These are phyloP conservation scores for Diplogelasinospora grovesii DNA, from an alignment of 495 filamentous ascomycete species.

Conservation along the genomic window DNA sequence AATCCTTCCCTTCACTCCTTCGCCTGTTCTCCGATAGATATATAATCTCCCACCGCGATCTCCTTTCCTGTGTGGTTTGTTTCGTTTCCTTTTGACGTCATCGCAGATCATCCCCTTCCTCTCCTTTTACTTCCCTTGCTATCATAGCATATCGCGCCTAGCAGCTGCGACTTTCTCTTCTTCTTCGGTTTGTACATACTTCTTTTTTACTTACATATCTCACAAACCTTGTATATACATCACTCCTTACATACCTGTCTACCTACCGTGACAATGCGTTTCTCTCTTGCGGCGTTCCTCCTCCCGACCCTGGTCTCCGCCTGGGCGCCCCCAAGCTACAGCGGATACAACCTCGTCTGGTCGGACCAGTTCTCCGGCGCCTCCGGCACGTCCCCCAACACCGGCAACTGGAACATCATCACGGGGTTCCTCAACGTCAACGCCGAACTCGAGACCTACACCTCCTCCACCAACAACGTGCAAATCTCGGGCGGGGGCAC, in stretches of 20 bases:
- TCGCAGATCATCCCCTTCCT: too few relatives aligned
- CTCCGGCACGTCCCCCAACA: slow-evolving; percentile 22
- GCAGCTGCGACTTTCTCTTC: slow-evolving; percentile 2
- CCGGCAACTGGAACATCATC: slow-evolving; percentile 38
- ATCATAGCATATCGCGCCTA: too few relatives aligned
- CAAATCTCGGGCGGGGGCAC: slow-evolving; percentile 37
- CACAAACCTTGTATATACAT: neutral
- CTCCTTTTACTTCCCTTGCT: too few relatives aligned
- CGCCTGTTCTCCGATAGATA: too few relatives aligned
- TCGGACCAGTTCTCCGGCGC: slow-evolving; percentile 33
- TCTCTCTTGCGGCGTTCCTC: slow-evolving; percentile 5
- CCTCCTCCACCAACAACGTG: slow-evolving; percentile 26
- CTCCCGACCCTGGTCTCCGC: slow-evolving; percentile 18
- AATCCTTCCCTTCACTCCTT: too few relatives aligned
- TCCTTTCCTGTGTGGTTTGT: too few relatives aligned
- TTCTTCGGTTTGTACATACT: slow-evolving; percentile 2
- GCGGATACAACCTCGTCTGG: slow-evolving; percentile 30
- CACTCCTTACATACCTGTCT: slow-evolving; percentile 1
- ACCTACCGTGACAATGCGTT: slow-evolving; percentile 10
- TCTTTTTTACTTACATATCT: neutral
- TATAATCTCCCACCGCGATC: too few relatives aligned
- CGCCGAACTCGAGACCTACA: slow-evolving; percentile 40
- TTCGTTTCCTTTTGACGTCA: too few relatives aligned
- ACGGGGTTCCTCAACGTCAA: slow-evolving; percentile 31
- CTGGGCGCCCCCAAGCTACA: slow-evolving; percentile 25